Evolutionary conservation across 331 rosid species (phyloP).

Genomic region (Erythrophleum ivorense): DNA sequence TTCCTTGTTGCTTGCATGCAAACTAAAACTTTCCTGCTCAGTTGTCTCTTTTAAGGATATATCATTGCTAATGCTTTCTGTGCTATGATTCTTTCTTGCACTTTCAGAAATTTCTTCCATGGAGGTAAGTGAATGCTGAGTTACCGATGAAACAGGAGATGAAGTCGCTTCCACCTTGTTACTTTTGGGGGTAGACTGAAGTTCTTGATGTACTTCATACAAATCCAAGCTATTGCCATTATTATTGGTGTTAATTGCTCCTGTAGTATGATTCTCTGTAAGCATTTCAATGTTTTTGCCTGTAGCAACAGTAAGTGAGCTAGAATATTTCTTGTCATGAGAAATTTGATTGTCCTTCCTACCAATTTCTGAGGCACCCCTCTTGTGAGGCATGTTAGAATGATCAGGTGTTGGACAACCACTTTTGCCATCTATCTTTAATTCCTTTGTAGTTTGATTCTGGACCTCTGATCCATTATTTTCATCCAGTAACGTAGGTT

Average conservation of each 20-base stretch:
- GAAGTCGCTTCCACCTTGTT: conserved; percentile 45
- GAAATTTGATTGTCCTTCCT: conserved; percentile 36
- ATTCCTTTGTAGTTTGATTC: conserved; percentile 42
- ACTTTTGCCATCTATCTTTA: conserved; percentile 39
- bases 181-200: conserved; percentile 47
- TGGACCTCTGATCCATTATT: conserved; percentile 44
- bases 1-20: conserved; percentile 46
- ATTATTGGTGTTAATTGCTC: conserved; percentile 30
- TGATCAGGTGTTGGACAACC: conserved; percentile 30
- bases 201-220: conserved; percentile 49
- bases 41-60: conserved; percentile 32
- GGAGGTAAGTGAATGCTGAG: conserved; percentile 41
- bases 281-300: conserved; percentile 41
- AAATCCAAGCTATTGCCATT: conserved; percentile 37
- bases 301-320: conserved; percentile 40
- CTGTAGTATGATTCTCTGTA: conserved; percentile 34
- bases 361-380: conserved; percentile 39
- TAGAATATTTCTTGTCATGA: conserved; percentile 30
- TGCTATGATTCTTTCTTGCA: conserved; percentile 31
- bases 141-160: conserved; percentile 45
- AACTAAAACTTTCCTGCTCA: conserved; percentile 43
- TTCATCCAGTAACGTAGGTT: conserved; percentile 37
- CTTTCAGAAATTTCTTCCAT: conserved; percentile 40
- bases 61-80: conserved; percentile 38
- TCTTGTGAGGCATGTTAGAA: conserved; percentile 45